Evolutionary conservation across 345 rosid species (phyloP), one percentile per base, ranked within the genome.

Genomic region (Sonneratia caseolaris): DNA sequence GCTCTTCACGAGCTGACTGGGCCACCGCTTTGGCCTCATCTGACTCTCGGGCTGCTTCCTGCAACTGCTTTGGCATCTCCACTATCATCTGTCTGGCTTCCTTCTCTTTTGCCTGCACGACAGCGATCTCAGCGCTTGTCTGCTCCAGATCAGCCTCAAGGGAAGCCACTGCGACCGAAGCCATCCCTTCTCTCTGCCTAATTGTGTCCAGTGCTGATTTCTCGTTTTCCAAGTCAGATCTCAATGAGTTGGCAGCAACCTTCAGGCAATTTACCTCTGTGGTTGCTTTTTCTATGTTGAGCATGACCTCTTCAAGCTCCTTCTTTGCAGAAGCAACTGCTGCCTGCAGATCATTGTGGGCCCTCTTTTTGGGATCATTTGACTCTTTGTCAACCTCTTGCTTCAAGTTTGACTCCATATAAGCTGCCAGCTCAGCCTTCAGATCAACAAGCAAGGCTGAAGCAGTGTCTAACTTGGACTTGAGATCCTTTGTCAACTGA

Each of bases 151-250:
- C 98, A 72, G 87, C 89, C 82, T 88, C 85, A 69, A 91, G 77
- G 71, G 96, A 87, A 76, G 91, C 83, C 73, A 89, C 94, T 38
- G 94, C 86, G 36, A 87, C 76, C 5, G 91, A 84, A 16, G 96
- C 95, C 91, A 88, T 84, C 74, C 92, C 97, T 86, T 94, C 97
- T 82, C 91, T 83, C 80, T 87, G 88, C 78, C 77, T 86, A n/a
- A 87, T 79, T 27, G 82, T 66, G 22, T 84, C 85, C 79, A 94
- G 85, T 36, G 85, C 80, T 4, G 81, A 55, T 76, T 82, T 90
- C 77, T 91, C 93, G 38, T 74, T 84, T 59, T 91, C 97, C 68
- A 88, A 83, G 77, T 91, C 96, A 2, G 83, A 56, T 75, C 83
- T 81, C 72, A 94, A 78, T 22, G 98, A 83, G 21, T 75, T 72